phyloP scores from a whole-genome alignment of 2,329 filamentous ascomycete species.

The Elsinoe necatrix region DNA sequence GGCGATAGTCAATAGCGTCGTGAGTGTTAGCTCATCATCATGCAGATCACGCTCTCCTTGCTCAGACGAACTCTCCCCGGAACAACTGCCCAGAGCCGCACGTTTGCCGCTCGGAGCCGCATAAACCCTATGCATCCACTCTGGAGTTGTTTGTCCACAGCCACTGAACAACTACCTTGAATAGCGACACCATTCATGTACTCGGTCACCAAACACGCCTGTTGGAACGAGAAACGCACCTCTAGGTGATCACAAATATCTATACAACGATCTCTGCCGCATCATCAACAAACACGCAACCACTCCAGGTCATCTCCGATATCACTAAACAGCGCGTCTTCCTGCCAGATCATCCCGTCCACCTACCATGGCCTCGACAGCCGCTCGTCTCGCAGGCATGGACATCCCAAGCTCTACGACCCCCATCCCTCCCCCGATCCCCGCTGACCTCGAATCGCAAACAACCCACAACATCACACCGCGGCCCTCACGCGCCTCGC shows the following conservation, averaged over 20 bases:
- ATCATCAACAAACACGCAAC: not conserved
- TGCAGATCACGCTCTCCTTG: not conserved
- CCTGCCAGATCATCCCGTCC: slow-evolving; percentile 18
- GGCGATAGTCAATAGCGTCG: too few species aligned
- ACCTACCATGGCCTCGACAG: slow-evolving; percentile 19
- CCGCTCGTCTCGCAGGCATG: slow-evolving; percentile 11
- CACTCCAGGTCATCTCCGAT: not conserved
- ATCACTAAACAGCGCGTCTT: not conserved
- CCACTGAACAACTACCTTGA: not conserved
- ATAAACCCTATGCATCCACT: not conserved
- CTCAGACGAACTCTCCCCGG: not conserved
- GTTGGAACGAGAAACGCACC: too few species aligned
- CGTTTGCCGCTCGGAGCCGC: not conserved
- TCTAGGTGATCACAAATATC: too few species aligned
- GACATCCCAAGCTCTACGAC: slow-evolving; percentile 20
- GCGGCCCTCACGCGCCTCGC: slow-evolving; percentile 25
- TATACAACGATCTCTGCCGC: not conserved
- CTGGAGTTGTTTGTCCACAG: not conserved
- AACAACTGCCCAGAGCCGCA: not conserved
- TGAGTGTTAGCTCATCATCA: too few species aligned
- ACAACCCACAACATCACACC: slow-evolving; percentile 18
- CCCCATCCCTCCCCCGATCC: slow-evolving; percentile 18
- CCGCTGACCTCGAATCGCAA: slow-evolving; percentile 19
- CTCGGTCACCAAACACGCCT: too few species aligned
- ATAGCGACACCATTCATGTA: not conserved